Percentiles rank a stretch among this genome's conserved stretches.
These are phyloP conservation scores for Lachnellula occidentalis DNA, from an alignment of 2,329 filamentous ascomycete genomes.

Conservation along the genomic window DNA sequence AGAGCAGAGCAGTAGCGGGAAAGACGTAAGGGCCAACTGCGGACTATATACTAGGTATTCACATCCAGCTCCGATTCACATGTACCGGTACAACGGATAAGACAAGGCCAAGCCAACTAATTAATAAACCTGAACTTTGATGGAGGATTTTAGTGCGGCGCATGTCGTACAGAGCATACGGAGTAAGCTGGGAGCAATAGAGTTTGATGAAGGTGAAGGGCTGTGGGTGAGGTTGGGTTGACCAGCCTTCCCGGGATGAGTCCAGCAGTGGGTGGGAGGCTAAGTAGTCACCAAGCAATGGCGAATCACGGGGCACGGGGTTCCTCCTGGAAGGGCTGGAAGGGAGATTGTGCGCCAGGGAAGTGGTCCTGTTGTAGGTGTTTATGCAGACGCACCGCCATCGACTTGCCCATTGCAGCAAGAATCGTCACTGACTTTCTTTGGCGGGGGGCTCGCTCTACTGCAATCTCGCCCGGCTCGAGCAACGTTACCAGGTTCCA, in stretches of 20 bases:
- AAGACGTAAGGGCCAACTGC: no score
- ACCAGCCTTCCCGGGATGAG: background rate
- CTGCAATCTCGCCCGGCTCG: background rate
- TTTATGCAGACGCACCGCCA: no score
- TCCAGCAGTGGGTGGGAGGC: background rate
- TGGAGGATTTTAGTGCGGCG: no score
- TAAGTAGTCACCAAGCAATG: background rate
- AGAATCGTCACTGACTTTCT: conserved; percentile 1
- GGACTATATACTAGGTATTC: no score
- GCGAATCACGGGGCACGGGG: no score
- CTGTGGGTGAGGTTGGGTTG: background rate
- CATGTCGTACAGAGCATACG: background rate
- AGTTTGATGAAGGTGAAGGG: background rate
- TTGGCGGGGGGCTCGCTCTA: no score
- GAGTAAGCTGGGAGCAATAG: background rate
- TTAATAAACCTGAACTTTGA: no score
- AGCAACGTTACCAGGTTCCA: conserved; percentile 2
- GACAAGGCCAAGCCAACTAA: background rate
- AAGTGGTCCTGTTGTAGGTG: background rate
- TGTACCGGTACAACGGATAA: no score
- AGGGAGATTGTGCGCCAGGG: background rate
- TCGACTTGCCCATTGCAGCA: background rate
- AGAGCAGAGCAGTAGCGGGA: background rate
- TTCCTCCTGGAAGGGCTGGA: no score
- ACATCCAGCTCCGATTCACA: no score